Evolutionary conservation across 2,329 filamentous ascomycete genomes (phyloP).

Genomic region (Paracorniculantispora psalliotae): DNA sequence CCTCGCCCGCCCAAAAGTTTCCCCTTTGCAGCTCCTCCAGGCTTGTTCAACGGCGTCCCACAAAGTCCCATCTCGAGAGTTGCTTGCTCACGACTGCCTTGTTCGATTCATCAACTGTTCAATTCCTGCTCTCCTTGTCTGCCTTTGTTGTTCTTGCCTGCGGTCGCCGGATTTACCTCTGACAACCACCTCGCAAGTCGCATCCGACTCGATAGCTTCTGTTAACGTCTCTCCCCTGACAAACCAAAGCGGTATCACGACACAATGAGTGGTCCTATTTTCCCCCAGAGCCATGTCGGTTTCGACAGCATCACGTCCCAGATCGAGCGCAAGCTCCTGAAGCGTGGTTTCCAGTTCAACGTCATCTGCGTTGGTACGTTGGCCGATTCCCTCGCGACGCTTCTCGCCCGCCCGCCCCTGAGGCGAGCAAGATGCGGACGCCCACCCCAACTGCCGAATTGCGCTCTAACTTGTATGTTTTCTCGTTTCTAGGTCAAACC

Average conservation of each 20-base stretch:
- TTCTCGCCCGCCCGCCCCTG: conserved; percentile 13
- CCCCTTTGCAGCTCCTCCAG: conserved; percentile 14
- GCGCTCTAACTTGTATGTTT: conserved; percentile 15
- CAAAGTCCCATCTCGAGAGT: conserved; percentile 13
- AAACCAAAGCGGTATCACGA: conserved; percentile 5
- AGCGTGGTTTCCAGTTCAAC: conserved; percentile 99
- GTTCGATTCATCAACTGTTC: not conserved
- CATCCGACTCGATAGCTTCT: not conserved
- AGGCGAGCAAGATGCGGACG: conserved; percentile 14
- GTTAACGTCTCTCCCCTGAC: not conserved
- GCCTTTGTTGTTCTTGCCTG: conserved; percentile 4
- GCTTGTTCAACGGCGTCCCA: conserved; percentile 13
- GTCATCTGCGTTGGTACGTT: conserved; percentile 94
- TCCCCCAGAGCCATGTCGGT: conserved; percentile 96
- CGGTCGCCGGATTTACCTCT: not conserved
- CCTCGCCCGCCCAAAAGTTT: conserved; percentile 12
- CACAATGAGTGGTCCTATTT: conserved; percentile 61
- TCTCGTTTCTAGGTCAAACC: conserved; percentile 69
- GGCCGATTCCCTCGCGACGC: not conserved
- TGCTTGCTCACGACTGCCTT: conserved; percentile 11
- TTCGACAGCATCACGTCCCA: conserved; percentile 99
- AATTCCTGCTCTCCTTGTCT: conserved; percentile 10
- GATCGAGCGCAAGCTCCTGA: conserved; percentile 99
- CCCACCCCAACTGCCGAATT: conserved; percentile 3
- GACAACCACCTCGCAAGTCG: not conserved